These are phyloP conservation scores for Caryopteris hybrid DNA, from an alignment of 305 asterid species.

Conservation along the genomic window DNA sequence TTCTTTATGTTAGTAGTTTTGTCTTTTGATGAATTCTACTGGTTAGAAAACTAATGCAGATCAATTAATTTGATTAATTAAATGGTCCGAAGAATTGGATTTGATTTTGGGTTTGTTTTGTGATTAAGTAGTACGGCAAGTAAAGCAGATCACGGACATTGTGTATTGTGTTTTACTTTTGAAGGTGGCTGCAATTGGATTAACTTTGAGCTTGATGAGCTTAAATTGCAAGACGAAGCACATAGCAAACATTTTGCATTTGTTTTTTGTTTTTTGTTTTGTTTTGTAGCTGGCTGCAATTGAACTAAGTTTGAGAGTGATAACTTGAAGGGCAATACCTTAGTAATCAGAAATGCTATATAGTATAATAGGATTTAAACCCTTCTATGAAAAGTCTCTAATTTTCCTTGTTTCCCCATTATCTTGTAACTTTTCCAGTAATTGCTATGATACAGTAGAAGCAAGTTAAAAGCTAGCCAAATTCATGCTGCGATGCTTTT, in stretches of 20 bases:
- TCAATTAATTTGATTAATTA: conserved; percentile 9
- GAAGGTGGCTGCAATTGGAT: not conserved
- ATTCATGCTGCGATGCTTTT: not conserved
- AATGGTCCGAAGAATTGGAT: not conserved
- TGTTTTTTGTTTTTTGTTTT: too few relatives aligned
- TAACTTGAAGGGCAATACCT: too few relatives aligned
- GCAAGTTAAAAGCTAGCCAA: not conserved
- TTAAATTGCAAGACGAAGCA: not conserved
- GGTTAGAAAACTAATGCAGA: conserved; percentile 10
- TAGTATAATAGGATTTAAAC: not conserved
- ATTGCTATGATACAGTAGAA: not conserved
- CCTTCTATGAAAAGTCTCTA: not conserved
- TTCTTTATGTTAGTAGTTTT: not conserved
- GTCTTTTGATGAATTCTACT: conserved; percentile 1
- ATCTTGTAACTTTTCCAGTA: not conserved
- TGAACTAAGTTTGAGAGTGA: not conserved
- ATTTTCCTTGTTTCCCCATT: not conserved
- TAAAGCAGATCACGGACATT: not conserved
- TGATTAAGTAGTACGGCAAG: not conserved
- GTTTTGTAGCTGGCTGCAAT: not conserved
- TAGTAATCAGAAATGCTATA: not conserved
- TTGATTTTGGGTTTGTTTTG: not conserved
- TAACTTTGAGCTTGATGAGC: not conserved
- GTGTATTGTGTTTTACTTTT: conserved; percentile 5
- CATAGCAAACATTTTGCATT: not conserved